These are phyloP conservation scores for Shiraia bambusicola DNA, from an alignment of 2,329 filamentous ascomycete species.

Conservation along the genomic window DNA sequence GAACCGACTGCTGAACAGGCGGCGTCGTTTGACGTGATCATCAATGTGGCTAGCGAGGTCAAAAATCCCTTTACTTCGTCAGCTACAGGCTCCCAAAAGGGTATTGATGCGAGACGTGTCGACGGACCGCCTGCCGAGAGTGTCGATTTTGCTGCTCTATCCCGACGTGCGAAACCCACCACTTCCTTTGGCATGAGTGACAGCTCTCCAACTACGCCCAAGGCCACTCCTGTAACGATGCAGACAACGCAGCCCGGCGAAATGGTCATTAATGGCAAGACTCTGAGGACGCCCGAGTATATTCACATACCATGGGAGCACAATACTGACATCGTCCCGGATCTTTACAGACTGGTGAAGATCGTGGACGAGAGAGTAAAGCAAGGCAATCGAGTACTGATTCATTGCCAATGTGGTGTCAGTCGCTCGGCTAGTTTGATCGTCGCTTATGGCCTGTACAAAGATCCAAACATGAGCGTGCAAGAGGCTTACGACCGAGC, in stretches of 20 bases:
- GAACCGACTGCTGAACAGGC: constrained; percentile 79
- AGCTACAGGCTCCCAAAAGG: constrained; percentile 31
- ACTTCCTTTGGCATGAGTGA: constrained; percentile 30
- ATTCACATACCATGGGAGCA: constrained; percentile 88
- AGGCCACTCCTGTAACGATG: constrained; percentile 51
- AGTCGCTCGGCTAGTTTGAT: constrained; percentile 83
- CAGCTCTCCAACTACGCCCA: constrained; percentile 53
- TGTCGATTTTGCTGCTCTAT: constrained; percentile 40
- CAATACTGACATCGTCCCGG: constrained; percentile 80
- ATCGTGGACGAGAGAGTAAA: constrained; percentile 71
- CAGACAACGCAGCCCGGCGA: constrained; percentile 31
- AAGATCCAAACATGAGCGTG: constrained; percentile 72
- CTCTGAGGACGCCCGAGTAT: constrained; percentile 66
- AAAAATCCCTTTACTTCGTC: constrained; percentile 66
- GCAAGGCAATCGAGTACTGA: constrained; percentile 74
- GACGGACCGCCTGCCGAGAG: constrained; percentile 40
- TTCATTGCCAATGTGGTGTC: constrained; percentile 85
- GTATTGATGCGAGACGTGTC: constrained; percentile 39
- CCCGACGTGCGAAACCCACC: constrained; percentile 24
- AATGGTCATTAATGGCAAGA: constrained; percentile 27
- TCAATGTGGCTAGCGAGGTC: constrained; percentile 83
- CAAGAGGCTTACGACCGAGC: constrained; percentile 82
- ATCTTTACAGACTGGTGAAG: constrained; percentile 74
- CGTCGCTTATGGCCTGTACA: constrained; percentile 81
- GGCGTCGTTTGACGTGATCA: constrained; percentile 74